Conservation (phyloP, 768 basidiomycete genomes). For the Rhodocollybia butyracea region DNA sequence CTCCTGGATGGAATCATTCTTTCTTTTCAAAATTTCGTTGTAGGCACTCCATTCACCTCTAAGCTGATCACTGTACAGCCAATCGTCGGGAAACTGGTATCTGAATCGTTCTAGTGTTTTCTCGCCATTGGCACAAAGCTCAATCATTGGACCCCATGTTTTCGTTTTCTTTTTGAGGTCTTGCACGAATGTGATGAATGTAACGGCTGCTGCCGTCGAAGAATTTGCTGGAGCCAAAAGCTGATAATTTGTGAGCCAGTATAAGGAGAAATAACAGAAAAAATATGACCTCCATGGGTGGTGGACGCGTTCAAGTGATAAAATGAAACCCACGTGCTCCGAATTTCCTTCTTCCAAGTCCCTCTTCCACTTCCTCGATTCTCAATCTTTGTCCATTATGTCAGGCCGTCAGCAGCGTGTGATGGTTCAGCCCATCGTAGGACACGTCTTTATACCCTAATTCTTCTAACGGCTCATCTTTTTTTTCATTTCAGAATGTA, state of each 20-base stretch:
- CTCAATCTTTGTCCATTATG: constrained; percentile 49
- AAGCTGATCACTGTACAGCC: constrained; percentile 98
- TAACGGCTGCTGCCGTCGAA: constrained; percentile 96
- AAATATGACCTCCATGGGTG: constrained; percentile 38
- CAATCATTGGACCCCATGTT: constrained; percentile 96
- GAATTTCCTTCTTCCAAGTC: background rate
- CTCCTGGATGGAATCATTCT: constrained; percentile 98
- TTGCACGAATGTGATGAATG: constrained; percentile 99
- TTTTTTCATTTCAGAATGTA: constrained; percentile 62
- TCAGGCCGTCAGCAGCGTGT: constrained; percentile 91
- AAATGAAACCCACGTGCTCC: constrained; percentile 4
- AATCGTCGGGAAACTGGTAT: constrained; percentile 95
- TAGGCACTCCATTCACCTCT: constrained; percentile 98
- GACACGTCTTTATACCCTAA: constrained; percentile 25
- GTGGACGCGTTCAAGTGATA: constrained; percentile 30
- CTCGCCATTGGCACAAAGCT: constrained; percentile 91
- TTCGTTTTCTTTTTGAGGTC: constrained; percentile 97
- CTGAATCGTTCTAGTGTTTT: constrained; percentile 96
- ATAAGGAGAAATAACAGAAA: background rate
- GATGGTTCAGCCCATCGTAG: constrained; percentile 99
- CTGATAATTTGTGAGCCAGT: constrained; percentile 25
- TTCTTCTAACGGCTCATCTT: constrained; percentile 11
- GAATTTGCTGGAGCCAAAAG: constrained; percentile 76
- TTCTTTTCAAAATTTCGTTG: constrained; percentile 95
- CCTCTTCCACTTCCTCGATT: background rate